Percentiles rank a stretch among this genome's conserved stretches.
Conservation (phyloP, 306 rosid genomes). For the Trifolium repens region DNA sequence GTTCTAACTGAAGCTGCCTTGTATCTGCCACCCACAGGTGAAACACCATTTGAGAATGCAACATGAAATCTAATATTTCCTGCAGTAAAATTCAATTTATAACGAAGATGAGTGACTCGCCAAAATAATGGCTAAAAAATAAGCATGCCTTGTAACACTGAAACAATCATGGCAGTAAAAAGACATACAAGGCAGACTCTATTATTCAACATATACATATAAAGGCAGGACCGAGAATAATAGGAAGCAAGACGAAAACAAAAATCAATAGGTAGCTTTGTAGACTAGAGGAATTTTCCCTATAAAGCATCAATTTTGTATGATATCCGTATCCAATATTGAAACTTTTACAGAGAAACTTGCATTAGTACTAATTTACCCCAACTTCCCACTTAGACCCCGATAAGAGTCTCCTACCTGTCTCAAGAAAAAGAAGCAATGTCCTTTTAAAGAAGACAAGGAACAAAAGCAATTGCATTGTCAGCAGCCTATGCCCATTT, state of each 20-base stretch:
- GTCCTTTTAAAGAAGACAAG: no score
- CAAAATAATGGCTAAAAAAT: conserved; percentile 13
- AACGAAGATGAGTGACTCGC: conserved; percentile 17
- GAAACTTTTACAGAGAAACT: not conserved
- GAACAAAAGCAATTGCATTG: no score
- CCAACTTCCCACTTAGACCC: not conserved
- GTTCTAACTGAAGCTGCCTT: conserved; percentile 65
- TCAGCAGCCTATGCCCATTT: no score
- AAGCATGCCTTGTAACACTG: conserved; percentile 21
- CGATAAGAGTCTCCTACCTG: not conserved
- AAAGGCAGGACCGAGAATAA: conserved; percentile 25
- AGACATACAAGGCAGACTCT: not conserved
- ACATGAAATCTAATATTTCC: conserved; percentile 66
- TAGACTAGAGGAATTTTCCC: conserved; percentile 15
- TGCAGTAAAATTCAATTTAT: conserved; percentile 39
- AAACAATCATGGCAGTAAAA: conserved; percentile 10
- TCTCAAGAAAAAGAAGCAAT: not conserved
- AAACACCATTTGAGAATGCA: conserved; percentile 68
- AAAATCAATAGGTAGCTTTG: conserved; percentile 14
- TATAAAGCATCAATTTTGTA: not conserved
- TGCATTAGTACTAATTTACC: not conserved
- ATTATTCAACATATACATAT: conserved; percentile 9
- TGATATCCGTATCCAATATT: not conserved
- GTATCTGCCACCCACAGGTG: conserved; percentile 59
- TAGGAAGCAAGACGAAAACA: conserved; percentile 12